Evolutionary conservation across 768 basidiomycete genomes (phyloP), one percentile per base, ranked within the genome.

Genomic region (Dacryopinax primogenitus): DNA sequence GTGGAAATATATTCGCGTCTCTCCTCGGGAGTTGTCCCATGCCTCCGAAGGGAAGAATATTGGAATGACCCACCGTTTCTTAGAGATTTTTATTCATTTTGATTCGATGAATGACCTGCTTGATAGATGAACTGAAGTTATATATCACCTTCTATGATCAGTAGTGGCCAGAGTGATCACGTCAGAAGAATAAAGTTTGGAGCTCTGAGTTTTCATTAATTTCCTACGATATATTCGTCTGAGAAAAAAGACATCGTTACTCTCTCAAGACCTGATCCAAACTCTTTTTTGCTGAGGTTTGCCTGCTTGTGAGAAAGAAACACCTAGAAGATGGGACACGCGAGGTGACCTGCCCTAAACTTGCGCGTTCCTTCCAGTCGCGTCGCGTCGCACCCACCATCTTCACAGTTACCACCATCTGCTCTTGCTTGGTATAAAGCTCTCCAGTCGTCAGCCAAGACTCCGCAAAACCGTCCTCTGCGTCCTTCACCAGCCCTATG

Each of bases 301-400:
- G 45, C 45, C 23, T 47, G 45, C 45, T 9, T 37, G 36, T 47
- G 13, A 47, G 7, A 13, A 9, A 21, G 45, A 47, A 47, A 13
- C 23, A 7, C 13, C n/a, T 7, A 47, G 45, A 47, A 47, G 12
- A 15, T 6, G 3, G 9, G 26, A 44, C 11, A 28, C 51, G 26
- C 51, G 51, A 58, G 51, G 4, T 58, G 26, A 18, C 51, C 51
- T 58, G 51, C 51, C 51, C 51, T 58, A 58, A 58, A 58, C 51
- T 18, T 32, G 26, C 26, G 26, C 51, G 13, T 58, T 58, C 21
- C 18, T 15, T n/a, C 51, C 32, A 23, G 51, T 58, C 51, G 51
- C 51, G 51, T 58, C 51, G 51, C 51, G 51, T 58, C 26, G 13
- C 30, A 23, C 26, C 23, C 51, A 32, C 30, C 9, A 2, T 21